Conservation (phyloP, 352 stramenopile species). For the Hyaloperonospora arabidopsidis region DNA sequence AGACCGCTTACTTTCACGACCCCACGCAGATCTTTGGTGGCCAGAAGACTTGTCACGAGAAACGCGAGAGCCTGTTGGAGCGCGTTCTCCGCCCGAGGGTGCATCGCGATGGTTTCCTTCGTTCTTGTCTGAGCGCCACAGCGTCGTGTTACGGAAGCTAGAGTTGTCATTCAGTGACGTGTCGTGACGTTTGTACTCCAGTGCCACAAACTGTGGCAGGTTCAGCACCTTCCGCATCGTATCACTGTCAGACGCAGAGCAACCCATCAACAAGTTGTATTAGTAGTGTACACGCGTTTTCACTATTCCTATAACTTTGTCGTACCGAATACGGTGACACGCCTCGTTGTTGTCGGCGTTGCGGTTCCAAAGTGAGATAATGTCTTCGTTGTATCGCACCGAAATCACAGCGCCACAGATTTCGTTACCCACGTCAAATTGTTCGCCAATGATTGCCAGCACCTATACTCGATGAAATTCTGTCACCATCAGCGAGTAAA, state of each 20-base stretch:
- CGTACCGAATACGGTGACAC: slow-evolving; percentile 72
- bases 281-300: neutral
- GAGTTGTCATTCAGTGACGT: slow-evolving; percentile 76
- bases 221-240: slow-evolving; percentile 87
- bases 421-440: slow-evolving; percentile 91
- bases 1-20: slow-evolving; percentile 51
- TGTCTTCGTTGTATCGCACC: slow-evolving; percentile 89
- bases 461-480: slow-evolving; percentile 31
- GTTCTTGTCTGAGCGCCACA: slow-evolving; percentile 62
- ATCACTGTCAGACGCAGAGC: slow-evolving; percentile 37
- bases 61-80: slow-evolving; percentile 39
- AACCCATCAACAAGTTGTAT: neutral
- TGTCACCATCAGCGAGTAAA: slow-evolving; percentile 3
- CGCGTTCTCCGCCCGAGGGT: slow-evolving; percentile 15
- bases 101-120: slow-evolving; percentile 25
- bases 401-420: slow-evolving; percentile 89
- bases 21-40: slow-evolving; percentile 47
- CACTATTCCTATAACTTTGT: neutral
- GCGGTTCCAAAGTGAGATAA: slow-evolving; percentile 92
- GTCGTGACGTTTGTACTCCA: slow-evolving; percentile 91
- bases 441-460: slow-evolving; percentile 89
- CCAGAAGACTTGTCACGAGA: slow-evolving; percentile 40
- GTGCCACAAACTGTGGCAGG: slow-evolving; percentile 83
- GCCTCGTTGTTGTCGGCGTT: slow-evolving; percentile 89
- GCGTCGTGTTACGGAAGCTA: slow-evolving; percentile 71